phyloP scores from a whole-genome alignment of 2,329 filamentous ascomycete genomes.

The Pestalotiopsis sp. region DNA sequence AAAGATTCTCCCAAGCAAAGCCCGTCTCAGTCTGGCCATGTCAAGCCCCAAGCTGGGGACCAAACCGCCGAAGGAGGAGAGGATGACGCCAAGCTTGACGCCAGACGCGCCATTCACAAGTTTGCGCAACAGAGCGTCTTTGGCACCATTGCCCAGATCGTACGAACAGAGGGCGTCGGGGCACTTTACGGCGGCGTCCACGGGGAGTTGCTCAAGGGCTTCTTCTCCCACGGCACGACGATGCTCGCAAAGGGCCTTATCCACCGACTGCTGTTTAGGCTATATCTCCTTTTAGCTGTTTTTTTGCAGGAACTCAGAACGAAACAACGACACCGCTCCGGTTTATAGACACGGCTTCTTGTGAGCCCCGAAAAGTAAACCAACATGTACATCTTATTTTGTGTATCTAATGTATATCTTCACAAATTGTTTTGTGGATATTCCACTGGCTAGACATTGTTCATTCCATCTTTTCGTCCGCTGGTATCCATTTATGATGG shows the following conservation, averaged over 20 bases:
- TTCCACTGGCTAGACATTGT: too few relatives aligned
- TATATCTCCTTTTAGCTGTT: conserved; percentile 69
- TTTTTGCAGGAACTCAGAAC: conserved; percentile 30
- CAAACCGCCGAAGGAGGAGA: conserved; percentile 24
- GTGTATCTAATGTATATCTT: too few relatives aligned
- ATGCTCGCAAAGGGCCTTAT: conserved; percentile 85
- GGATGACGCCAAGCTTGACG: conserved; percentile 32
- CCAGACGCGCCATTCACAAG: conserved; percentile 25
- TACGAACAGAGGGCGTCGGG: conserved; percentile 64
- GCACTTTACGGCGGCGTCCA: conserved; percentile 77
- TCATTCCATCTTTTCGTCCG: too few relatives aligned
- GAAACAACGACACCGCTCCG: background rate
- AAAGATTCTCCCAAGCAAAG: background rate
- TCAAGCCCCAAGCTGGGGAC: conserved; percentile 11
- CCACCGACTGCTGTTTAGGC: conserved; percentile 70
- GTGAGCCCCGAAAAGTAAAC: too few relatives aligned
- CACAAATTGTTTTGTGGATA: too few relatives aligned
- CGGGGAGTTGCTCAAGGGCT: conserved; percentile 79
- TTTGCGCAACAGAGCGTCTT: conserved; percentile 58
- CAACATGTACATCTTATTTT: too few relatives aligned
- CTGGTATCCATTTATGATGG: too few relatives aligned
- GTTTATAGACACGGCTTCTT: too few relatives aligned
- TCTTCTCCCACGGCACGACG: conserved; percentile 83
- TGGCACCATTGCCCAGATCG: conserved; percentile 59
- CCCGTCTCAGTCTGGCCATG: background rate